Base-by-base conservation (phyloP, 2,329 filamentous ascomycete species). In the Akanthomyces uredinophilus region DNA sequence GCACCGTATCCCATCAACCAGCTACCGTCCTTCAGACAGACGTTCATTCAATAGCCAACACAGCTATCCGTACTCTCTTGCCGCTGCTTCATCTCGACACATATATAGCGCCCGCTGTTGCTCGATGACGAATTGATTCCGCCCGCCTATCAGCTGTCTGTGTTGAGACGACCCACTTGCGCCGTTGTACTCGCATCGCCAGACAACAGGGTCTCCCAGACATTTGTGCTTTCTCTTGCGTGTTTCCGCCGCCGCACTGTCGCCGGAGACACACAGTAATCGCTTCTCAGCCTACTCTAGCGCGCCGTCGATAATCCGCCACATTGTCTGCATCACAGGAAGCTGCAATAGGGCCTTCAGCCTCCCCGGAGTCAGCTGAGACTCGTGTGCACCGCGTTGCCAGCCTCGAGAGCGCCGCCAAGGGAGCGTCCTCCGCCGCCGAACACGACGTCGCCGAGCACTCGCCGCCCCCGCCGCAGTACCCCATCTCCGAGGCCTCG, bases 401-500 rank as follows among this genome's bases (percentile, higher is more conserved):
- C 37, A 62, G 61, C 67, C 64, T 68, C 68, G 57, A 69, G 65
- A 64, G 52, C 47, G 60, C 51, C 39, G 51, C 64, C 65, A 65
- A 65, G 61, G 62, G 67, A 50, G 60, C 62, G 66, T 68, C 64
- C 16, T 59, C 64, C 63, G 50, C 64, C 18, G 61, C 64, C 63
- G 56, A 65, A 41, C 64, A 66, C 66, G 63, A 68, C 53, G 60
- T 66, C 61, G 61, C 65, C 63, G 74, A 75, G 65, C 79, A 76
- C 65, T 82, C 81, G 63, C 84, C 83, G 58, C 58, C 58, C 16
- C 85, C 85, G 66, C 85, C 85, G 57, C 81, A 81, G 70, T 87
- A 87, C 73, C 83, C 83, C 64, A 74, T 75, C 64, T 82, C 81
- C 61, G 83, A 85, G 72, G 76, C 81, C 41, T 83, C 81, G 59